Evolutionary conservation across 441 rosid species (phyloP).

Genomic region (Corymbia calophylla): DNA sequence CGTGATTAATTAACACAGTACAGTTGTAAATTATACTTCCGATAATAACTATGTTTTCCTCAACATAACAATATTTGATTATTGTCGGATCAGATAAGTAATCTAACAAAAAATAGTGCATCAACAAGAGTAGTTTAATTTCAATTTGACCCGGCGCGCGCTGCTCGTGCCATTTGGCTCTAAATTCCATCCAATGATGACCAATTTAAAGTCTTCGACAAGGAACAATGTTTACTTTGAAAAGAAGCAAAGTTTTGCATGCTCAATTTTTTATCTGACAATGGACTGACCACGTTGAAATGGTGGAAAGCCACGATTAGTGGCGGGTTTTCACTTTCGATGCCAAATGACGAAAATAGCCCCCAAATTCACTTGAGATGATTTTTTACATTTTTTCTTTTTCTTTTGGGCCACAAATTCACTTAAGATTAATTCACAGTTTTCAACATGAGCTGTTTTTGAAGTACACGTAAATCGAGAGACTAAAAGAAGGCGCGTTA

Average conservation of each 20-base stretch:
- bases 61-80: not conserved
- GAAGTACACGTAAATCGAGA: not conserved
- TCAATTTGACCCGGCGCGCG: fast-evolving
- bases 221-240: fast-evolving
- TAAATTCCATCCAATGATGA: not conserved
- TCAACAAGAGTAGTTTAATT: not conserved
- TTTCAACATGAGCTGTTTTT: not conserved
- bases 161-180: not conserved
- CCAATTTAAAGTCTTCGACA: not conserved
- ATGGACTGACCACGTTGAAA: fast-evolving
- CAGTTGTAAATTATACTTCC: not conserved
- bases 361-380: not conserved
- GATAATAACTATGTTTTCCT: not conserved
- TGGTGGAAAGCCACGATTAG: fast-evolving
- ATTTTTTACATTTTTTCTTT: too few species aligned
- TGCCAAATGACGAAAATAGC: not conserved
- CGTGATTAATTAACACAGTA: not conserved
- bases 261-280: fast-evolving
- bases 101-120: not conserved
- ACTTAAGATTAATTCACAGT: fast-evolving
- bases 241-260: not conserved
- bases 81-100: fast-evolving
- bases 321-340: not conserved
- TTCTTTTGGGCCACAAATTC: not conserved
- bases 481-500: not conserved